phyloP scores from a whole-genome alignment of 495 filamentous ascomycete genomes.

The Lasiosphaeris hirsuta region DNA sequence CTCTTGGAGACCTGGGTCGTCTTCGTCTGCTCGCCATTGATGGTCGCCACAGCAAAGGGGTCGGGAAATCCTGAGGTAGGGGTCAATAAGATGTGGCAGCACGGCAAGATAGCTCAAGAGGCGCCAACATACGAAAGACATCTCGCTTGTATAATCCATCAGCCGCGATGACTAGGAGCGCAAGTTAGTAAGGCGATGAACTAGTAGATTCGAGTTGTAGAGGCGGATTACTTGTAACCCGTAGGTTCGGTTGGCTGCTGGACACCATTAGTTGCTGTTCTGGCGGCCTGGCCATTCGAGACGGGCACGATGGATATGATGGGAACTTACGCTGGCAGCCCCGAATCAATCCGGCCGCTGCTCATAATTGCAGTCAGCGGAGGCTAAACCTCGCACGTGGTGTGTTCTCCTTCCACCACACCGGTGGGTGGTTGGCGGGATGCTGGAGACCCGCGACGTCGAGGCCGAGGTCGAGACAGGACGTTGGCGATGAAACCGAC shows the following conservation, averaged over 20 bases:
- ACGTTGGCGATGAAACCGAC: background rate
- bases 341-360: conserved; percentile 28
- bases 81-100: conserved; percentile 16
- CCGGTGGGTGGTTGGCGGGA: conserved; percentile 10
- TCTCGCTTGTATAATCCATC: conserved; percentile 98
- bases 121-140: conserved; percentile 78
- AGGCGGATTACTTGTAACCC: conserved; percentile 59
- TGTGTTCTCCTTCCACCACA: conserved; percentile 14
- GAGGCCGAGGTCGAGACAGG: too few relatives aligned
- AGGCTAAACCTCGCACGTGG: conserved; percentile 15
- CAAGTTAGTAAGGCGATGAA: conserved; percentile 18
- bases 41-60: conserved; percentile 94
- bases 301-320: background rate
- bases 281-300: background rate
- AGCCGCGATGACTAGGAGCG: conserved; percentile 83
- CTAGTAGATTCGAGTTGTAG: background rate
- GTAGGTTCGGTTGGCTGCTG: conserved; percentile 57
- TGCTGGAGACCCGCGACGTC: background rate
- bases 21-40: conserved; percentile 93
- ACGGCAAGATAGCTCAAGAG: conserved; percentile 1
- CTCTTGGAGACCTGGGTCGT: conserved; percentile 95
- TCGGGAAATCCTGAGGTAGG: conserved; percentile 82
- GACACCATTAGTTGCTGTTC: conserved; percentile 18
- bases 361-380: conserved; percentile 26
- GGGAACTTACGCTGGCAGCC: conserved; percentile 31